A percentile compares a stretch with the other conserved stretches of the same genome.
These are phyloP conservation scores for Lasiosphaeria ovina DNA, from an alignment of 495 filamentous ascomycete species.

Conservation along the genomic window DNA sequence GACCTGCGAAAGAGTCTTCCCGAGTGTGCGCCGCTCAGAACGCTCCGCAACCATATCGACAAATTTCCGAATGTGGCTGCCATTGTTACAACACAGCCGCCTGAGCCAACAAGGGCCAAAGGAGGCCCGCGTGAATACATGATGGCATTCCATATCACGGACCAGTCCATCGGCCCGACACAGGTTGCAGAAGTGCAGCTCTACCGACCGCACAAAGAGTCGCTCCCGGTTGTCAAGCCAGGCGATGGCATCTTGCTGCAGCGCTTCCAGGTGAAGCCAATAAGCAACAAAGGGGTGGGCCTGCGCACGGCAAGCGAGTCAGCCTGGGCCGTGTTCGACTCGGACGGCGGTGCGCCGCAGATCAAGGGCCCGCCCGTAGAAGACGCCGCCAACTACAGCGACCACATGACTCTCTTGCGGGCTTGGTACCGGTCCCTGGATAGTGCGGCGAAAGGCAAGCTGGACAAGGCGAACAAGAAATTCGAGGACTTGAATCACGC, in stretches of 20 bases:
- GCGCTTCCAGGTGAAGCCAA: slow-evolving; percentile 64
- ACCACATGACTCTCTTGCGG: slow-evolving; percentile 33
- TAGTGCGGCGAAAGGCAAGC: slow-evolving; percentile 32
- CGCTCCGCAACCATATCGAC: slow-evolving; percentile 55
- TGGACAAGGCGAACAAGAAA: slow-evolving; percentile 43
- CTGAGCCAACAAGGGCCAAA: slow-evolving; percentile 57
- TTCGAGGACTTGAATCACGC: slow-evolving; percentile 28
- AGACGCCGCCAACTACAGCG: slow-evolving; percentile 35
- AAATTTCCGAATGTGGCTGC: slow-evolving; percentile 64
- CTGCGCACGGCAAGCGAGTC: slow-evolving; percentile 43
- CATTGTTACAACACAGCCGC: slow-evolving; percentile 57
- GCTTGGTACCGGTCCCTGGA: slow-evolving; percentile 44
- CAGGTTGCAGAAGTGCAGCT: slow-evolving; percentile 61
- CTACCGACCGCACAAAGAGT: slow-evolving; percentile 68
- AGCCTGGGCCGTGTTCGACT: slow-evolving; percentile 66
- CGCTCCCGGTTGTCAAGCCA: slow-evolving; percentile 63
- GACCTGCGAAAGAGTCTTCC: slow-evolving; percentile 59
- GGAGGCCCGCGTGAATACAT: slow-evolving; percentile 67
- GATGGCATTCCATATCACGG: slow-evolving; percentile 67
- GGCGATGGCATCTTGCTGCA: slow-evolving; percentile 79
- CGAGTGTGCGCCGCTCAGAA: slow-evolving; percentile 67
- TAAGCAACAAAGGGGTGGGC: slow-evolving; percentile 48
- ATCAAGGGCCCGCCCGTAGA: slow-evolving; percentile 48
- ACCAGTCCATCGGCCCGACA: slow-evolving; percentile 53
- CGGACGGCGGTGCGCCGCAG: slow-evolving; percentile 34